phyloP scores from a whole-genome alignment of 192 early-diverging fungal genomes.

The Piromyces sp. region DNA sequence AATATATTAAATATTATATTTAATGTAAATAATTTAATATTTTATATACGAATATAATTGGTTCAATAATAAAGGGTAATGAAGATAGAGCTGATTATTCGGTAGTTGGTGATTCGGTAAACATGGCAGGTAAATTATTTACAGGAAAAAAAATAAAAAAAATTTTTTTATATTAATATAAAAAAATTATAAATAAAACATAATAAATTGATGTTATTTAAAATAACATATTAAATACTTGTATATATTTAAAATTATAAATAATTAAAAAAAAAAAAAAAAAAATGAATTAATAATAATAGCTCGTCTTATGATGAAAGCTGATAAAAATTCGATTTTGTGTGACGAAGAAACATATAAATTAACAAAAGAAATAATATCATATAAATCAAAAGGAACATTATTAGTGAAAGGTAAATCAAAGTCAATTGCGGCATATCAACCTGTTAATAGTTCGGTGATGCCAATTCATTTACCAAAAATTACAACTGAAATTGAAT shows the following conservation, averaged over 20 bases:
- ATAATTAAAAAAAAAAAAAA: too few species aligned
- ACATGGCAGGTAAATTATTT: slow-evolving; percentile 17
- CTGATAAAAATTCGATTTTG: slow-evolving; percentile 12
- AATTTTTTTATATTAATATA: too few species aligned
- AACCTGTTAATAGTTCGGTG: not conserved
- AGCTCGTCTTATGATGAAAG: slow-evolving; percentile 23
- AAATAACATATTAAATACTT: too few species aligned
- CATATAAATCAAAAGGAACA: slow-evolving; percentile 24
- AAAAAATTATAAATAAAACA: too few species aligned
- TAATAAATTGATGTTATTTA: too few species aligned
- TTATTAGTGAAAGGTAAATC: slow-evolving; percentile 24
- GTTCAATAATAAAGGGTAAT: slow-evolving; percentile 9
- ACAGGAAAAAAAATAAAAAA: too few species aligned
- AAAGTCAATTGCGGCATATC: slow-evolving; percentile 15
- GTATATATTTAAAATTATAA: too few species aligned
- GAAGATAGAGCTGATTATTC: slow-evolving; percentile 26
- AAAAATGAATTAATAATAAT: too few species aligned
- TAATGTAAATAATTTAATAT: too few species aligned
- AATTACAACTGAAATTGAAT: not conserved
- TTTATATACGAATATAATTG: too few species aligned
- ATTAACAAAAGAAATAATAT: slow-evolving; percentile 18
- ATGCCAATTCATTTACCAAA: not conserved
- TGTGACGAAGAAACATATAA: slow-evolving; percentile 33
- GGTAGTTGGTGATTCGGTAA: slow-evolving; percentile 36
- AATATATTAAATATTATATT: too few species aligned